Base-by-base conservation (phyloP, 331 rosid species). In the Erythrophleum ivorense region DNA sequence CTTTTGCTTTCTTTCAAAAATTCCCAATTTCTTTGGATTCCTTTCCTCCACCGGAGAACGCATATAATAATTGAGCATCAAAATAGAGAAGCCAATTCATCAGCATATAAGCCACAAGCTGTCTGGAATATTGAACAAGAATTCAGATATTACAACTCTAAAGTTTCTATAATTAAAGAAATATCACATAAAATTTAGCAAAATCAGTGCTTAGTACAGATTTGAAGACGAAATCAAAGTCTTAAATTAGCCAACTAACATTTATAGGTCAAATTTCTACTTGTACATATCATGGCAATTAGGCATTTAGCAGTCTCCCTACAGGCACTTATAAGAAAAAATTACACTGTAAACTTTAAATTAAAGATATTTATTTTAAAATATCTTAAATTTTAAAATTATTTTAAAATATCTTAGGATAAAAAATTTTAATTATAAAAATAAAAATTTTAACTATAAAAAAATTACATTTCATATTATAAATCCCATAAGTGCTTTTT, bases 91-190 rank as follows among this genome's bases (percentile, higher is more conserved):
- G 78, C 19, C 5, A 60, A 36, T 5, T 49, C 48, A 82, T 60
- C 52, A 69, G 66, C 77, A 57, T 33, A 65, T 11, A 59, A 10
- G 50, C 2, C 38, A 66, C 33, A 41, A 55, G 8, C 19, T 63
- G 9, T 45, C 43, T 62, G 11, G 60, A 71, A 49, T 67, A 76
- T n/a, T 33, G 69, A 68, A 68, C 49, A 75, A 71, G 16, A 36
- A 65, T 36, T 16, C 24, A 36, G 9, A 15, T 64, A 8, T 16
- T 3, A 50, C n/a, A 6, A 6, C 24, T 18, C n/a, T 2, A 1
- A 0, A 18, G 24, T 18, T 6, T 55, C 3, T 18, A 55, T 0
- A 5, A 55, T 2, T 3, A 12, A 52, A 3, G 21, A 52, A 52
- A 52, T 15, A 14, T 52, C 58, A 2, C 5, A 52, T 3, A 16